phyloP scores from a whole-genome alignment of 768 basidiomycete genomes.

The Trametes cubensis region DNA sequence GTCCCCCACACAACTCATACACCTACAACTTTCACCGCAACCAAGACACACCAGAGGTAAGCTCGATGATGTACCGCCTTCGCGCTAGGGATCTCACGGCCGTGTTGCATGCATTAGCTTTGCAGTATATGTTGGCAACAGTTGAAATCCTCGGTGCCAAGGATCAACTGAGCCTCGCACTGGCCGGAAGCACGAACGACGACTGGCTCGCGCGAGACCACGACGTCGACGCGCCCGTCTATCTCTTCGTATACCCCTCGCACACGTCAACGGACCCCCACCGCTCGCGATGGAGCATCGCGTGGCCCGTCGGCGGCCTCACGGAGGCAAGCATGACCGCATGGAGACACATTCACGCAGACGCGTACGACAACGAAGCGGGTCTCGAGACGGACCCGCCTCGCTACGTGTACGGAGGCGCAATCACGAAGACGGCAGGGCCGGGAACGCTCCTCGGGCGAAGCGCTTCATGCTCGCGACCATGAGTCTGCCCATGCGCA shows the following conservation, averaged over 20 bases:
- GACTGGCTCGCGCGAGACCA: conserved; percentile 24
- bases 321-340: conserved; percentile 3
- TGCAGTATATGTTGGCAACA: background rate
- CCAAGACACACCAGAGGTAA: too few species aligned
- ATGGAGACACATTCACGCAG: conserved; percentile 21
- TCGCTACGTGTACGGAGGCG: conserved; percentile 16
- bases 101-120: too few species aligned
- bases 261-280: conserved; percentile 5
- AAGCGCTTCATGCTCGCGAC: conserved; percentile 10
- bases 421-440: conserved; percentile 19
- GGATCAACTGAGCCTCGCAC: background rate
- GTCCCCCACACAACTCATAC: too few species aligned
- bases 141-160: conserved; percentile 9
- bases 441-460: conserved; percentile 15
- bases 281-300: conserved; percentile 16
- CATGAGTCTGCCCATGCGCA: conserved; percentile 9
- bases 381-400: conserved; percentile 14
- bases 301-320: conserved; percentile 16
- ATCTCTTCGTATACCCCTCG: conserved; percentile 20
- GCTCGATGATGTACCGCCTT: too few species aligned
- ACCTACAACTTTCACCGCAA: background rate
- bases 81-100: too few species aligned
- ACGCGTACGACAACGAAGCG: conserved; percentile 13
- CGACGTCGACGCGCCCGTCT: conserved; percentile 17
- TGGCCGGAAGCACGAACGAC: conserved; percentile 8